Evolutionary conservation across 352 stramenopile species (phyloP).

Genomic region (Phytophthora crassamura): DNA sequence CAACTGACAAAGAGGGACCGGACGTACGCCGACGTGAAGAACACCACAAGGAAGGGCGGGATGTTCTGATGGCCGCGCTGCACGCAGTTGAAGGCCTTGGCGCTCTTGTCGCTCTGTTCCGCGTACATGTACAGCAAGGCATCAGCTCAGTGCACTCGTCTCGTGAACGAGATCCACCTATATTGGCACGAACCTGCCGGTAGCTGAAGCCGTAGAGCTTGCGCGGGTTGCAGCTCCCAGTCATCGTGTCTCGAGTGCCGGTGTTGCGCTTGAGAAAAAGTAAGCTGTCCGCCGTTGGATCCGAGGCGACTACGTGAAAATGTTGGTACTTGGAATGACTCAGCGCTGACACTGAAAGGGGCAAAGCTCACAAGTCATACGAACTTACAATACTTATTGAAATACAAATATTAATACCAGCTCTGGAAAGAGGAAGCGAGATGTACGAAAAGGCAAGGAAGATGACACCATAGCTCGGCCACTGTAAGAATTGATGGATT

Average conservation of each 20-base stretch:
- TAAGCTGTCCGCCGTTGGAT: slow-evolving; percentile 4
- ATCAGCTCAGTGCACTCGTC: neutral
- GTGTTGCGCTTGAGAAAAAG: slow-evolving; percentile 9
- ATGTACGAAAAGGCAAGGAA: no score
- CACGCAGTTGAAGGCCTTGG: slow-evolving; percentile 91
- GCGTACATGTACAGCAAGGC: slow-evolving; percentile 80
- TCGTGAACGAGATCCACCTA: no score
- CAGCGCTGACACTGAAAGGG: no score
- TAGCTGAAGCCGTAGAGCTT: slow-evolving; percentile 74
- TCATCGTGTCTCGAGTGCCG: slow-evolving; percentile 6
- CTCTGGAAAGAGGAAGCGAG: no score
- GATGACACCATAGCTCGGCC: no score
- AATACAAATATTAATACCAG: no score
- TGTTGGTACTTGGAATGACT: no score
- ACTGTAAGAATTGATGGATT: no score
- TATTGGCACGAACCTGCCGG: slow-evolving; percentile 38
- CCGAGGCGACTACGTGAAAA: neutral
- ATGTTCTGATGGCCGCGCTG: slow-evolving; percentile 93
- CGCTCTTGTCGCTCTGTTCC: slow-evolving; percentile 89
- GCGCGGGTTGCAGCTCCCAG: slow-evolving; percentile 48
- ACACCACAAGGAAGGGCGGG: slow-evolving; percentile 62
- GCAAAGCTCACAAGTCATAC: no score
- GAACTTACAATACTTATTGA: no score
- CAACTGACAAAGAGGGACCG: slow-evolving; percentile 32
- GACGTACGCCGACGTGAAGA: slow-evolving; percentile 67